Conservation (phyloP, 176 grass and related monocot species). For the Otatea glauca region DNA sequence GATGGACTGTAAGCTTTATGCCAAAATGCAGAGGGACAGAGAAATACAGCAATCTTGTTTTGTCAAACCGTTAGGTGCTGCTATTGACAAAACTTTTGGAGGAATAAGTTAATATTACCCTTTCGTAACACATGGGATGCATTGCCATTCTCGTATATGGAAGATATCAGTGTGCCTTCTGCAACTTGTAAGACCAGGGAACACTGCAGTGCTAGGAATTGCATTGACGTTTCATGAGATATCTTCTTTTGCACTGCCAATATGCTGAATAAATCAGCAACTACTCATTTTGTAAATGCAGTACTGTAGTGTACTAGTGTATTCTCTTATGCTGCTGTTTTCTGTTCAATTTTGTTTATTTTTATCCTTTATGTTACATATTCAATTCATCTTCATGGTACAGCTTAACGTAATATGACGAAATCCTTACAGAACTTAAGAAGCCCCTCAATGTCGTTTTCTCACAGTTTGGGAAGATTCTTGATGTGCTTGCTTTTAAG, state of each 20-base stretch:
- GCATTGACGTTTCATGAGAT: neutral
- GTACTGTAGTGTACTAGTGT: too few species aligned
- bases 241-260: neutral
- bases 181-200: neutral
- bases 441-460: constrained; percentile 86
- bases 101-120: neutral
- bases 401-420: constrained; percentile 1
- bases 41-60: neutral
- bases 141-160: neutral
- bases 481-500: constrained; percentile 96
- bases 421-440: constrained; percentile 78
- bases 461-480: constrained; percentile 96
- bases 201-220: neutral
- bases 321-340: neutral
- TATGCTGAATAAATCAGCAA: neutral
- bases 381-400: neutral
- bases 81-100: neutral
- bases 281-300: neutral
- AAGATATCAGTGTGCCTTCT: neutral
- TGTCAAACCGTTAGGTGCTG: neutral
- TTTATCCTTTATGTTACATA: neutral
- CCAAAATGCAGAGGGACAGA: neutral
- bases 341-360: neutral
- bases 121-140: neutral
- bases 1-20: neutral